These are phyloP conservation scores for Fonsecaea nubica DNA, from an alignment of 2,329 filamentous ascomycete genomes.

Conservation along the genomic window DNA sequence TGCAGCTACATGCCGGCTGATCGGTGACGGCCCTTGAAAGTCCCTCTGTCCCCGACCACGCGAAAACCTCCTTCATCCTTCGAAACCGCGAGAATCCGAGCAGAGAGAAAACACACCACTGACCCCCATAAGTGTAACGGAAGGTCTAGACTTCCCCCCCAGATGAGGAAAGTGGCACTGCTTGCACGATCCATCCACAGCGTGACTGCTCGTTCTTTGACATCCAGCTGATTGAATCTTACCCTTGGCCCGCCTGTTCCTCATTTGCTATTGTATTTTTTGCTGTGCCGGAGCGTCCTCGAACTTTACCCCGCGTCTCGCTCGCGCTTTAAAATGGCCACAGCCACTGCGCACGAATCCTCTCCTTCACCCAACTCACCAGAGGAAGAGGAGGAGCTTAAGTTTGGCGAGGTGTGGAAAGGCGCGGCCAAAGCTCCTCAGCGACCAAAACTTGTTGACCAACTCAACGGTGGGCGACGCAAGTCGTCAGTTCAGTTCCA, in stretches of 20 bases:
- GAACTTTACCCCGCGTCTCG: conserved; percentile 27
- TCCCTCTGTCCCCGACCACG: neutral
- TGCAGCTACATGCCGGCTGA: conserved; percentile 39
- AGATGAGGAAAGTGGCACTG: conserved; percentile 31
- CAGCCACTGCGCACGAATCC: conserved; percentile 23
- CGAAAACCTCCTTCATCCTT: neutral
- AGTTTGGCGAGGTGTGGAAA: conserved; percentile 39
- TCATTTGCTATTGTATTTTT: conserved; percentile 17
- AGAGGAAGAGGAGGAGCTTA: conserved; percentile 37
- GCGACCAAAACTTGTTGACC: conserved; percentile 26
- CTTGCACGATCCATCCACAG: conserved; percentile 20
- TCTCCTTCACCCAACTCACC: conserved; percentile 7
- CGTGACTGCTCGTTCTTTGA: conserved; percentile 4
- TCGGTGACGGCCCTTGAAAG: conserved; percentile 6
- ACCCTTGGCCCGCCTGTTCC: conserved; percentile 17
- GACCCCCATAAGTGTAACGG: neutral
- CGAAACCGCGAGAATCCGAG: neutral
- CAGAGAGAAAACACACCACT: neutral
- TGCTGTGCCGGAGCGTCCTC: neutral
- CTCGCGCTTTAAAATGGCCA: conserved; percentile 26
- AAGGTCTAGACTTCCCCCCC: conserved; percentile 23
- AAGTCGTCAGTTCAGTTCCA: conserved; percentile 41
- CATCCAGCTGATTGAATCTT: conserved; percentile 16
- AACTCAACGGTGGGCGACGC: conserved; percentile 28
- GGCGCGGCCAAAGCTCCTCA: conserved; percentile 31